Evolutionary conservation across 345 rosid species (phyloP).

Genomic region (Angophora floribunda): DNA sequence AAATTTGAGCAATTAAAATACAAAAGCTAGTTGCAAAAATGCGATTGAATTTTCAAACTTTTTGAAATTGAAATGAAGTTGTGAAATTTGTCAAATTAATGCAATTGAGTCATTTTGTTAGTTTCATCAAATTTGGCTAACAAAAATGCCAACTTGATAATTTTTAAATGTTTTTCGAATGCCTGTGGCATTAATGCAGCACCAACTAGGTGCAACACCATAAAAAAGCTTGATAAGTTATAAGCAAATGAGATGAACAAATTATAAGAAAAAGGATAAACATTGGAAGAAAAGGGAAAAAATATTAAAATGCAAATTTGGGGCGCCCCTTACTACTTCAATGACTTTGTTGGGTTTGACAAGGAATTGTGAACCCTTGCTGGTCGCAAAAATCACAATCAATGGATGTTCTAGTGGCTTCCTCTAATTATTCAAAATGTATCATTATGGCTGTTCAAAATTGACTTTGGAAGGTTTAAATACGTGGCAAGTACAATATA

Average conservation of each 20-base stretch:
- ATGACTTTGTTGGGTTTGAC: too few relatives aligned
- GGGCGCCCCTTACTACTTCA: too few relatives aligned
- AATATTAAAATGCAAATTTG: too few relatives aligned
- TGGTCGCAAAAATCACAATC: too few relatives aligned
- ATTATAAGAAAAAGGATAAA: not conserved
- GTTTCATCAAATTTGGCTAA: not conserved
- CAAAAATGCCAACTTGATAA: not conserved
- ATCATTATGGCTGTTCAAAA: not conserved
- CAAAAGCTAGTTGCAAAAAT: not conserved
- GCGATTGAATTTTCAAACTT: not conserved
- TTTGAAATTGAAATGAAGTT: not conserved
- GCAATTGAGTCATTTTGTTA: not conserved
- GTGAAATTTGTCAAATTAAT: accelerated
- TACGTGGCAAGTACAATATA: not conserved
- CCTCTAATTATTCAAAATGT: too few relatives aligned
- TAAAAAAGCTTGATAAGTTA: not conserved
- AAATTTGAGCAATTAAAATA: not conserved
- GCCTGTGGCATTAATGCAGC: not conserved
- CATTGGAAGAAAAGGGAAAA: not conserved
- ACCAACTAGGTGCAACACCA: not conserved
- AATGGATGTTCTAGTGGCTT: too few relatives aligned
- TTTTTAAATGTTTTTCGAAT: not conserved
- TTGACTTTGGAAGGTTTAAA: not conserved
- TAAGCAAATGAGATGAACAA: not conserved
- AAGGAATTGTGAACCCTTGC: too few relatives aligned